Base-by-base conservation (phyloP, 352 stramenopile species). In the Phytophthora chlamydospora region DNA sequence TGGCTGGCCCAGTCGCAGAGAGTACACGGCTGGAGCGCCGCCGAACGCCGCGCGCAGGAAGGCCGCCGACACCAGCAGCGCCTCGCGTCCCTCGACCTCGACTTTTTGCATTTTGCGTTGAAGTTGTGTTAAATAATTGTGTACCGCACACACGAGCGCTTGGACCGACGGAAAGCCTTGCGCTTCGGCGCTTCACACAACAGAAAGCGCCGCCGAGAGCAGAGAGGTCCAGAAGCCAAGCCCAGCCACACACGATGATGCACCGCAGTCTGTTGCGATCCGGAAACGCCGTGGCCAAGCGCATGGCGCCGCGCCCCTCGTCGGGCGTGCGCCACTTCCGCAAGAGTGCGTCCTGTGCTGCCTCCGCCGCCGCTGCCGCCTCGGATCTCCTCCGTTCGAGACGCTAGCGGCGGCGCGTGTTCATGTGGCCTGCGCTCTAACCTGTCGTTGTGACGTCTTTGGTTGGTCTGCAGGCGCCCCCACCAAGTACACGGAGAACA, bases 401-500 rank as follows among this genome's bases (percentile, higher is more conserved):
- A 24, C 21, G 21, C 21, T 24, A 24, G 21, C 21, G 58, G 31
- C 17, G 36, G 45, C 44, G 55, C 36, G 44, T 63, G 33, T 44
- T 49, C 36, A 35, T 66, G n/a, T 43, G 34, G 42, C 40, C 17
- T 41, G 9, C 8, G 39, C 17, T 3, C 39, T 54, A 39, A 63
- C 39, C 40, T 48, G 36, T 52, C 34, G 39, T 34, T 49, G 21
- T 61, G 35, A 32, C 40, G 19, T 11, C 13, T 39, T 14, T 61
- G 27, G 4, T 51, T 55, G 29, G 10, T 53, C 27, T 57, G 13
- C 44, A 94, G 85, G 61, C 33, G 47, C 71, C 29, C 78, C 83
- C 16, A 69, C 66, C 51, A 90, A 91, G 71, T 85, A 76, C 65
- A 91, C 83, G 41, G 81, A 94, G 69, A 94, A 94, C 78, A 91